Evolutionary conservation across 306 rosid genomes (phyloP).

Genomic region (Sicyos baderoa): DNA sequence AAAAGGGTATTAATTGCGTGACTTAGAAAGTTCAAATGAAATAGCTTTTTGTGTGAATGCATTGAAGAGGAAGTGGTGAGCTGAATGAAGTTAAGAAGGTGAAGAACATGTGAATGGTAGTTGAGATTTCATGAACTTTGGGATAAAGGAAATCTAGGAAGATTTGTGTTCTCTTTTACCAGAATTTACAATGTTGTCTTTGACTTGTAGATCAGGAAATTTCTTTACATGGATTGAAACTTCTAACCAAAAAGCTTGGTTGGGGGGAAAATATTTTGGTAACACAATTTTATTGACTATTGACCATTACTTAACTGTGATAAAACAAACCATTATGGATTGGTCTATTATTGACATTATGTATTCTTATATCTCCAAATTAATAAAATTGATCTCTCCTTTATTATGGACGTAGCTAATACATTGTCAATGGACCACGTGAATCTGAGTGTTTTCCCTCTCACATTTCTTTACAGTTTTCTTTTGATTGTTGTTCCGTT

Average conservation of each 20-base stretch:
- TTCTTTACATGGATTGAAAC: background rate
- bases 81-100: conserved; percentile 14
- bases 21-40: conserved; percentile 17
- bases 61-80: background rate
- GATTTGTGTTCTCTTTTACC: background rate
- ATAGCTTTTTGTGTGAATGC: conserved; percentile 11
- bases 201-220: background rate
- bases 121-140: conserved; percentile 18
- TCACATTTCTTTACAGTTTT: no score
- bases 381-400: no score
- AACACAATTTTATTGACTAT: background rate
- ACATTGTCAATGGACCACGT: no score
- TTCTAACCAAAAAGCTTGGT: no score
- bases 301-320: no score
- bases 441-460: no score
- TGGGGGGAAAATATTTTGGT: no score
- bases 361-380: no score
- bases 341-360: no score
- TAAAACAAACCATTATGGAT: no score
- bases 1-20: conserved; percentile 12
- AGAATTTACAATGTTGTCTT: background rate
- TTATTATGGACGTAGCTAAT: no score
- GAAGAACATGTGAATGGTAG: conserved; percentile 28
- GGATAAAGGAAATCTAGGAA: background rate
- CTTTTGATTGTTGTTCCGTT: no score